These are phyloP conservation scores for Saccharomyces uvarum DNA, from an alignment of 1,139 yeast species.

Conservation along the genomic window DNA sequence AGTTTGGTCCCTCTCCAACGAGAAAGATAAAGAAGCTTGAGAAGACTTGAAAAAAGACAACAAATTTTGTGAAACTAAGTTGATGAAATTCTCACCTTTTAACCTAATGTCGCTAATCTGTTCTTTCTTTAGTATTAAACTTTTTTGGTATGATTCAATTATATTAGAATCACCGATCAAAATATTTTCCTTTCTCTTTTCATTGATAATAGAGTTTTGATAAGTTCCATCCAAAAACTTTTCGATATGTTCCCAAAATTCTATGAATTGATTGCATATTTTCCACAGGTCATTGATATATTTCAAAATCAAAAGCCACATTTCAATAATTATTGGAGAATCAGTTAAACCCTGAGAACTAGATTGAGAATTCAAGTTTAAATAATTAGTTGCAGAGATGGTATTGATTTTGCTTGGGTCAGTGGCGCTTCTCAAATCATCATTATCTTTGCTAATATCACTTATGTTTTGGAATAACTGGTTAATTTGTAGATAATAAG, in stretches of 20 bases:
- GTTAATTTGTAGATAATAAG: slow-evolving; percentile 22
- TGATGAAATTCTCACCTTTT: slow-evolving; percentile 34
- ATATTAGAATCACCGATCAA: slow-evolving; percentile 21
- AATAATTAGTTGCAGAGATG: not conserved
- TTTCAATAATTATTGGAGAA: slow-evolving; percentile 41
- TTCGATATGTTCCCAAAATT: slow-evolving; percentile 42
- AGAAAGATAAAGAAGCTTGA: slow-evolving; percentile 23
- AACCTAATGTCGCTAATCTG: slow-evolving; percentile 34
- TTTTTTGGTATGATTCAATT: slow-evolving; percentile 15
- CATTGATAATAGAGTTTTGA: slow-evolving; percentile 37
- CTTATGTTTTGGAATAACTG: slow-evolving; percentile 15
- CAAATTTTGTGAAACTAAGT: slow-evolving; percentile 33
- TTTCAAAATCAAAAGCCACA: slow-evolving; percentile 46
- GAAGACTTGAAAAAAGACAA: slow-evolving; percentile 34
- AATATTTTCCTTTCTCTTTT: slow-evolving; percentile 37
- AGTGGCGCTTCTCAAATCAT: not conserved
- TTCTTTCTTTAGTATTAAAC: slow-evolving; percentile 33
- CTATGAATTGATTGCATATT: slow-evolving; percentile 32
- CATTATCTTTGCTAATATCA: not conserved
- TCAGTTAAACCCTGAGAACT: slow-evolving; percentile 34
- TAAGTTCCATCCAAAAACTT: slow-evolving; percentile 41
- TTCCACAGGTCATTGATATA: slow-evolving; percentile 38
- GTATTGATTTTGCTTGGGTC: not conserved
- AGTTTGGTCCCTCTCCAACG: slow-evolving; percentile 4
- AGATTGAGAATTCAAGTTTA: not conserved